Conservation (phyloP, 805 yeast species). For the Metschnikowia drakensbergensis region DNA sequence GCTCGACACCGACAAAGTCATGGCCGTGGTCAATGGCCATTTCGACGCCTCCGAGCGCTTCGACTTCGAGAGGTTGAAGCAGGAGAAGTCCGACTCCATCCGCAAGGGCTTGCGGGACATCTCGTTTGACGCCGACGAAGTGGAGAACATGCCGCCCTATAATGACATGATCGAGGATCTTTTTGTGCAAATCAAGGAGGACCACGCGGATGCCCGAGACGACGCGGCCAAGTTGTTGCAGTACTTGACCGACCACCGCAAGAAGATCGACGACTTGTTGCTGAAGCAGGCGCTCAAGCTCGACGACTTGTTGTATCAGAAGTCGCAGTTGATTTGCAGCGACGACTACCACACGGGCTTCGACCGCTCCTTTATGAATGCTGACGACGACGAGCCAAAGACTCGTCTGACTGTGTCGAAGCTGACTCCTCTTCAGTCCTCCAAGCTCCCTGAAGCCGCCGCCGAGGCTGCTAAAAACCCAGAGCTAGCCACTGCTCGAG, state of each 20-base stretch:
- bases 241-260: conserved; percentile 55
- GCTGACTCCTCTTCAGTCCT: no score
- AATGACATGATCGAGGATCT: conserved; percentile 92
- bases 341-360: conserved; percentile 93
- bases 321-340: conserved; percentile 70
- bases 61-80: conserved; percentile 35
- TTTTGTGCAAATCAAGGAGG: conserved; percentile 68
- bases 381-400: conserved; percentile 29
- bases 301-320: conserved; percentile 64
- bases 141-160: conserved; percentile 56
- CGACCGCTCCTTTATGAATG: conserved; percentile 78
- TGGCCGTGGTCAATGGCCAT: conserved; percentile 41
- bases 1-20: conserved; percentile 25
- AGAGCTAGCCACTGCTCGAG: conserved; percentile 27
- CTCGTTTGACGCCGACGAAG: conserved; percentile 32
- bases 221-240: conserved; percentile 33
- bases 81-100: conserved; percentile 40
- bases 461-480: conserved; percentile 6
- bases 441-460: no score
- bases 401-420: no score
- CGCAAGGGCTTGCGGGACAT: conserved; percentile 43
- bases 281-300: conserved; percentile 63
- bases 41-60: conserved; percentile 62
- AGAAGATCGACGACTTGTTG: conserved; percentile 65
- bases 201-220: conserved; percentile 47